Evolutionary conservation across 169 alveolate genomes (phyloP), one percentile per base, ranked within the genome.

Genomic region (Theileria orientalis): DNA sequence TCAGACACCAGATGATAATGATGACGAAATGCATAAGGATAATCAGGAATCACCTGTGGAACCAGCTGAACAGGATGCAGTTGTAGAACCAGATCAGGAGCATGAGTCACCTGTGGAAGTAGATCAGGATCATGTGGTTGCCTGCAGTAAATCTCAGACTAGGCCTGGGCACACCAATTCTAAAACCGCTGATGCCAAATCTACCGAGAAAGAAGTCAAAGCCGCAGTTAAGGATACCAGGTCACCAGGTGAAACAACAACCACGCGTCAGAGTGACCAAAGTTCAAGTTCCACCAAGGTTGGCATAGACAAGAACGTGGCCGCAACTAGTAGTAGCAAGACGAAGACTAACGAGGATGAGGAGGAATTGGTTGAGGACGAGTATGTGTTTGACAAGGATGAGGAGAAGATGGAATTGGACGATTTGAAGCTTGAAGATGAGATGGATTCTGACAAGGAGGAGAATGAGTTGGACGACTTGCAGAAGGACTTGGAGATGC

Each of bases 391-490:
- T 30, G 59, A 40, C 32, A 56, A 77, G 59, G 30, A 69, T 37
- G 71, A 49, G 62, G 54, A 62, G 49, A 21, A 47, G 35, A 74
- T 67, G 70, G 83, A 70, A 27, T 40, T 49, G 30, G 91, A 86
- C 25, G 89, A 87, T 47, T 33, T 59, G 56, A 51, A 86, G 19
- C 56, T 82, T 1, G 89, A 82, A 16, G 76, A 52, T 25, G 85
- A 41, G 6, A 82, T 82, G 49, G 56, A 61, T 6, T 70, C 76
- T 47, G 85, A 74, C 41, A 78, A 79, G 57, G 61, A 44, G 9
- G 83, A 69, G 35, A 61, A 71, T 57, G 85, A 76, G 37, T 37
- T 76, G 23, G 30, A 64, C 6, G 84, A 67, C 14, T 21, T 79
- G 37, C 76, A 79, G 44, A 72, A 79, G 1, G 87, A 79, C 11